Percentiles rank a stretch among this genome's conserved stretches.
Conservation (phyloP, 2,329 filamentous ascomycete species). For the Basipetospora chlamydospora region DNA sequence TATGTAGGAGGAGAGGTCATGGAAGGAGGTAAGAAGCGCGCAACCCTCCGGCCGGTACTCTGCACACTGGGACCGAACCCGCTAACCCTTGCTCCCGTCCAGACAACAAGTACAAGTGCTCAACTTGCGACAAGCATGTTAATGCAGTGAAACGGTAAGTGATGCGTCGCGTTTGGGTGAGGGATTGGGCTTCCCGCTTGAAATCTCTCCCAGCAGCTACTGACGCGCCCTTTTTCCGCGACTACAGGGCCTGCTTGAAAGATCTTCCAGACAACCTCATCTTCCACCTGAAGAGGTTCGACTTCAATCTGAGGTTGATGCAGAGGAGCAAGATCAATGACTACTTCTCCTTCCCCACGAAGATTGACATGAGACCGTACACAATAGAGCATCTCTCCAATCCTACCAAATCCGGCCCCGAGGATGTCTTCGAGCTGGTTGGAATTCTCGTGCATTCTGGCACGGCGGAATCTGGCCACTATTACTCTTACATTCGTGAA, state of each 20-base stretch:
- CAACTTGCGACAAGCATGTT: slow-evolving; percentile 74
- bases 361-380: slow-evolving; percentile 79
- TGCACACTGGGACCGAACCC: too few species aligned
- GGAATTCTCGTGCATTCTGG: slow-evolving; percentile 88
- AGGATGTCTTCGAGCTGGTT: slow-evolving; percentile 85
- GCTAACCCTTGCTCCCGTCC: slow-evolving; percentile 11
- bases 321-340: slow-evolving; percentile 91
- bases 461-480: slow-evolving; percentile 87
- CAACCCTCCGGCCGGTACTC: too few species aligned
- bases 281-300: slow-evolving; percentile 83
- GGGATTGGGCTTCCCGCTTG: too few species aligned
- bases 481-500: slow-evolving; percentile 90
- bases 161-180: too few species aligned
- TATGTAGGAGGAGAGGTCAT: slow-evolving; percentile 94
- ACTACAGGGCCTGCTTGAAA: slow-evolving; percentile 65
- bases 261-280: slow-evolving; percentile 89
- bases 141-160: slow-evolving; percentile 74
- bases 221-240: too few species aligned
- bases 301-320: slow-evolving; percentile 64
- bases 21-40: slow-evolving; percentile 52
- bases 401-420: slow-evolving; percentile 33
- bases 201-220: too few species aligned
- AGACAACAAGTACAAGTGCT: slow-evolving; percentile 98
- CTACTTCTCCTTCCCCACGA: slow-evolving; percentile 71
- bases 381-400: slow-evolving; percentile 72